Evolutionary conservation across 2,329 filamentous ascomycete genomes (phyloP).

Genomic region (Fusarium scirpi): DNA sequence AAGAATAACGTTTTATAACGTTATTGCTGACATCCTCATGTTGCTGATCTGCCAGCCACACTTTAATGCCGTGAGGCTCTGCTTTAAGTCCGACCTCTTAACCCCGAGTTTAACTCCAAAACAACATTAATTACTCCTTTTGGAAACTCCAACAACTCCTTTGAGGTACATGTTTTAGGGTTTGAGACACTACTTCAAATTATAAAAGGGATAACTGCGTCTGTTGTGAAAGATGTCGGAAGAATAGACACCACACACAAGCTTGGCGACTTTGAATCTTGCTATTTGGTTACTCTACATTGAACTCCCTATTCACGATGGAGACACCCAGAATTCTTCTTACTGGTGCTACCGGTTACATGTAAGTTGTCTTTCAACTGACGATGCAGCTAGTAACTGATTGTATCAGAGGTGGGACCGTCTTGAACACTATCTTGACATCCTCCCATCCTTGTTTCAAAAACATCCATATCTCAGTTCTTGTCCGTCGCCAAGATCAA

Average conservation of each 20-base stretch:
- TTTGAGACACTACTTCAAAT: rapidly evolving
- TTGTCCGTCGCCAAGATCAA: background rate
- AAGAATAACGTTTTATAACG: background rate
- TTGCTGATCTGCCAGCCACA: background rate
- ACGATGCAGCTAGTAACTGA: background rate
- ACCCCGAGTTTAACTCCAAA: background rate
- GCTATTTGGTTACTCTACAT: background rate
- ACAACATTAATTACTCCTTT: background rate
- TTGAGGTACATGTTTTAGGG: background rate
- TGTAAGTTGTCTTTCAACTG: background rate
- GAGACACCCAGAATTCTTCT: background rate
- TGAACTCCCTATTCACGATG: background rate
- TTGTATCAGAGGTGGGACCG: constrained; percentile 1
- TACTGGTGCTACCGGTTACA: constrained; percentile 17
- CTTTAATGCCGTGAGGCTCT: background rate
- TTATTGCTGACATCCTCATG: background rate
- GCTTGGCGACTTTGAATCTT: rapidly evolving
- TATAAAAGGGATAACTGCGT: background rate
- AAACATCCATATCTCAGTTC: background rate
- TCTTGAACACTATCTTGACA: background rate
- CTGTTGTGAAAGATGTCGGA: too few species aligned
- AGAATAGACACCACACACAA: background rate
- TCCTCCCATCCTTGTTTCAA: background rate
- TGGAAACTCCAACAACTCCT: background rate
- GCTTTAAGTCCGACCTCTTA: constrained; percentile 13